These are phyloP conservation scores for Arachis hypogaea DNA, from an alignment of 306 rosid genomes.

Conservation along the genomic window DNA sequence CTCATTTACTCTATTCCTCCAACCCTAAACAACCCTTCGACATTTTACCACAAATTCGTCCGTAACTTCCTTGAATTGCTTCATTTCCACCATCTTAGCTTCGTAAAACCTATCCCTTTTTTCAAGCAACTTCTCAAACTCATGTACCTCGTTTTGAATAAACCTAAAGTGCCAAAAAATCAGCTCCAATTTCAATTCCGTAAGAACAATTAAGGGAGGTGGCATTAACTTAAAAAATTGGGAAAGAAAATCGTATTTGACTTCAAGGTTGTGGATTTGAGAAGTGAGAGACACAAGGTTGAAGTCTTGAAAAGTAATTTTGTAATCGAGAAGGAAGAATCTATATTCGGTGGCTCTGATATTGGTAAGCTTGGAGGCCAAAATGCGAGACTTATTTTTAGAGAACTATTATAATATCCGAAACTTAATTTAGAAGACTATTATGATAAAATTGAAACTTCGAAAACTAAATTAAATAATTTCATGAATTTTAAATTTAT, in stretches of 20 bases:
- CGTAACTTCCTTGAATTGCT: slow-evolving; percentile 52
- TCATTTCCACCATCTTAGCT: slow-evolving; percentile 56
- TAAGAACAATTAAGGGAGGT: too few relatives aligned
- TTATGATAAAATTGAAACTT: too few relatives aligned
- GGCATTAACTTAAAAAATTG: too few relatives aligned
- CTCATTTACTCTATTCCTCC: slow-evolving; percentile 53
- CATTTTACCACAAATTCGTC: slow-evolving; percentile 52
- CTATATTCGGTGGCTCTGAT: slow-evolving; percentile 63
- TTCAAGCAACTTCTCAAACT: slow-evolving; percentile 58
- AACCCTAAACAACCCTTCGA: slow-evolving; percentile 45
- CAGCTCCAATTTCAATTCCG: slow-evolving; percentile 1
- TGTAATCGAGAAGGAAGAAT: slow-evolving; percentile 56
- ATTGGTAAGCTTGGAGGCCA: slow-evolving; percentile 56
- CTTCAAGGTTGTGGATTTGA: slow-evolving; percentile 57
- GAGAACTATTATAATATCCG: too few relatives aligned
- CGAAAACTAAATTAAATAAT: too few relatives aligned
- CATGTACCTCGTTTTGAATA: slow-evolving; percentile 64
- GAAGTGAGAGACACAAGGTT: slow-evolving; percentile 53
- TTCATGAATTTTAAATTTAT: too few relatives aligned
- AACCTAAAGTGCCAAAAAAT: slow-evolving; percentile 42
- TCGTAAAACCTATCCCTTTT: slow-evolving; percentile 53
- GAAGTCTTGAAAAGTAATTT: slow-evolving; percentile 54
- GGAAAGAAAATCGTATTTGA: slow-evolving; percentile 40
- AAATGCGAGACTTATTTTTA: slow-evolving; percentile 46
- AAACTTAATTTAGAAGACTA: too few relatives aligned